A percentile compares a stretch with the other conserved stretches of the same genome.
These are phyloP conservation scores for Xylaria hypoxylon DNA, from an alignment of 2,329 filamentous ascomycete species.

Conservation along the genomic window DNA sequence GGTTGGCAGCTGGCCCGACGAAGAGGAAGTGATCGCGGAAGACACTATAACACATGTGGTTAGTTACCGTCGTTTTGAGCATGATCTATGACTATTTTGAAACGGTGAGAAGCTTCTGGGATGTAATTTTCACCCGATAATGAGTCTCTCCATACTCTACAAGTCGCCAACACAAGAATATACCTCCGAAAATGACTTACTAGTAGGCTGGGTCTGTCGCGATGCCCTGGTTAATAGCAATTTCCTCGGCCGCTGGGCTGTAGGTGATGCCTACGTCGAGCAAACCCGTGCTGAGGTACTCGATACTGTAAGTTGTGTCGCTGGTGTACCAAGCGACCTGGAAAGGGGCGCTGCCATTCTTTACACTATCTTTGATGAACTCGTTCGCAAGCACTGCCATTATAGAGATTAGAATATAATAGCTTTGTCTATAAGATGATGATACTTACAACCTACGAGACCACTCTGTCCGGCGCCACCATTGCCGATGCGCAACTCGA, in stretches of 20 bases:
- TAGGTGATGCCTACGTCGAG: conserved; percentile 26
- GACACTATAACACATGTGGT: not conserved
- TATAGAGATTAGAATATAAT: not conserved
- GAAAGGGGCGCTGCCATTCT: conserved; percentile 13
- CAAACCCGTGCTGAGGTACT: conserved; percentile 15
- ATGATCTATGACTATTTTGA: not conserved
- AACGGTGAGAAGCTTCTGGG: not conserved
- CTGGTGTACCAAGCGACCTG: conserved; percentile 19
- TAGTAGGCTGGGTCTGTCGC: conserved; percentile 15
- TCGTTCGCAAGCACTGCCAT: conserved; percentile 18
- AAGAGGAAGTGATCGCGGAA: conserved; percentile 26
- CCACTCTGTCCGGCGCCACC: conserved; percentile 24
- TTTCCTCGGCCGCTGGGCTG: conserved; percentile 21
- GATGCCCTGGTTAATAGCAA: conserved; percentile 21
- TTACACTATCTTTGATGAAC: conserved; percentile 17
- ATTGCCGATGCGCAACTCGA: conserved; percentile 18
- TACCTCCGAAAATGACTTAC: not conserved
- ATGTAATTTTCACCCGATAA: no score
- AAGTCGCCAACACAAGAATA: not conserved
- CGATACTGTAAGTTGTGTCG: conserved; percentile 22
- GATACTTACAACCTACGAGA: conserved; percentile 15
- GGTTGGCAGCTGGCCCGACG: conserved; percentile 19
- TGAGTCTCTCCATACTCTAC: no score
- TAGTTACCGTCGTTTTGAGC: not conserved
- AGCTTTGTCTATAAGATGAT: not conserved